Evolutionary conservation across 805 yeast species (phyloP), one percentile per base, ranked within the genome.

Genomic region (Dipodascus geniculatus): DNA sequence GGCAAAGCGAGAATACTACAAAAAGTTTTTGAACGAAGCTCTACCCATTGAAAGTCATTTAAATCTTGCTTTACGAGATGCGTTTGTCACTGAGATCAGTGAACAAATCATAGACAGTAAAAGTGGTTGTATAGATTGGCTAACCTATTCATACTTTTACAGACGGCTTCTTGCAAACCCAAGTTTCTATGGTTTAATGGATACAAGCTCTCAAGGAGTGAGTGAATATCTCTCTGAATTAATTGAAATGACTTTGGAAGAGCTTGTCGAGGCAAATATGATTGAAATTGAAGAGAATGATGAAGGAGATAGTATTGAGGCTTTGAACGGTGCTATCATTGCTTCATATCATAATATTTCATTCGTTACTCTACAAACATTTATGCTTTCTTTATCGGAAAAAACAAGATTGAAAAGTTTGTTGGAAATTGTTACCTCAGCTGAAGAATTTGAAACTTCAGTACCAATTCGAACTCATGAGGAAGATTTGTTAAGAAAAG

Each of bases 101-200:
- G 77, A 81, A 3, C 72, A 79, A 1, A 72, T 81, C 14, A 76
- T 91, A 54, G 75, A 72, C 49, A 73, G 78, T 4, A 80, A 85
- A 63, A 96, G 90, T 61, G 93, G 85, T 59, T 87, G 95, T 61
- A 79, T 93, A 55, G 96, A 91, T 62, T 88, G 96, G 95, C 63
- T 93, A 33, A 85, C 96, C 0, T 87, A 78, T 64, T 77, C 96
- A 0, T 85, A 82, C 60, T 85, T 90, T 62, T 93, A 87, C 68
- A 74, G 95, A 58, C 74, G 98, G 51, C 65, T 93, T 20, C 84
- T 81, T 54, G 74, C 78, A 35, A 93, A 93, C 65, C 97, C 99
- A 2, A 81, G 93, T 55, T 93, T 78, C 64, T 93, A 93, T 63
- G 96, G 89, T n/a, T 77, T 87, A 4, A 72, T 72, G 44, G 86